A percentile compares a stretch with the other conserved stretches of the same genome.
Conservation (phyloP, 2,329 filamentous ascomycete genomes). For the Diaporthe helianthi region DNA sequence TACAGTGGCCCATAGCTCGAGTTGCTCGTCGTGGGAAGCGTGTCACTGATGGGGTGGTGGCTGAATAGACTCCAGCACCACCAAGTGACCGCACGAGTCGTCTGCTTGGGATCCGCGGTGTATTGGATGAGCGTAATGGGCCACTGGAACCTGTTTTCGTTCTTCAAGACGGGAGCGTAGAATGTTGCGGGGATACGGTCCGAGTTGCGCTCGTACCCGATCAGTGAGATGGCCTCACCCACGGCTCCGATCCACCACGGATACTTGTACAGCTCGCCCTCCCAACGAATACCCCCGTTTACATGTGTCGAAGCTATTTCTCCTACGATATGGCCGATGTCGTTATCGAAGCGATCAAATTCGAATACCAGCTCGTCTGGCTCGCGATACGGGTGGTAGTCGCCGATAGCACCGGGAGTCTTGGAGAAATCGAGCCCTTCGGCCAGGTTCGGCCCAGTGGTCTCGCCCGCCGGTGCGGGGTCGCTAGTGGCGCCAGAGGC, state of each 20-base stretch:
- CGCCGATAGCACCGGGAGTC: slow-evolving; percentile 1
- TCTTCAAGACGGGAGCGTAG: slow-evolving; percentile 58
- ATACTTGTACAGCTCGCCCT: slow-evolving; percentile 52
- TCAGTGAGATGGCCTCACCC: slow-evolving; percentile 69
- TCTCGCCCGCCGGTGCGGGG: slow-evolving; percentile 10
- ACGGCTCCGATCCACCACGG: slow-evolving; percentile 67
- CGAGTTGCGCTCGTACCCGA: slow-evolving; percentile 70
- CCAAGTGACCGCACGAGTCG: slow-evolving; percentile 58
- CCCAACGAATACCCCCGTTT: slow-evolving; percentile 58
- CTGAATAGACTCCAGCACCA: slow-evolving; percentile 58
- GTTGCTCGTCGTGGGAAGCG: slow-evolving; percentile 51
- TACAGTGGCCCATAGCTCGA: slow-evolving; percentile 54
- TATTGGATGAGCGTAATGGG: slow-evolving; percentile 57
- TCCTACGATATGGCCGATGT: slow-evolving; percentile 41
- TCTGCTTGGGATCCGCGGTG: slow-evolving; percentile 55
- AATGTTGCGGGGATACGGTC: slow-evolving; percentile 62
- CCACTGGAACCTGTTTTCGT: slow-evolving; percentile 59
- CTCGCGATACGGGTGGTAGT: slow-evolving; percentile 23
- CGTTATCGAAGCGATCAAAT: slow-evolving; percentile 19
- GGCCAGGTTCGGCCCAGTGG: neutral
- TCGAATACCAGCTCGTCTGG: slow-evolving; percentile 46
- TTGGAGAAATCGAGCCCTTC: slow-evolving; percentile 14
- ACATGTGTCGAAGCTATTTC: slow-evolving; percentile 61
- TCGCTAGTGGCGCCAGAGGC: neutral
- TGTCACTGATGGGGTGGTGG: slow-evolving; percentile 52